Conservation (phyloP, 179 eudicot genomes). For the Patellifolia procumbens region DNA sequence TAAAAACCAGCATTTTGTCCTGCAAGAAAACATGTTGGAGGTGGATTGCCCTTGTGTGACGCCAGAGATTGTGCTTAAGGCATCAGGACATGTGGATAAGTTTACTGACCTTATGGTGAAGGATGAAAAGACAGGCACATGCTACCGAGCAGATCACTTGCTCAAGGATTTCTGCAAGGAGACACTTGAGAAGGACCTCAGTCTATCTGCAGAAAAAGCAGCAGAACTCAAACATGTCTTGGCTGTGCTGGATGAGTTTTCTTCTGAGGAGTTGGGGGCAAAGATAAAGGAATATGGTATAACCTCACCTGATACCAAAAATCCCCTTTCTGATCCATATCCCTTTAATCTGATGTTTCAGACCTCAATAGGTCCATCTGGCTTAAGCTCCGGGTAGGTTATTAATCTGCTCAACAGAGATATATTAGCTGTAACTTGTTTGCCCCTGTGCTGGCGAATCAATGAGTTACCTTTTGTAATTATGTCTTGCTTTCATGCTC, state of each 20-base stretch:
- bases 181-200: slow-evolving; percentile 73
- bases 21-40: slow-evolving; percentile 92
- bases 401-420: background rate
- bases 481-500: background rate
- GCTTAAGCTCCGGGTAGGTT: slow-evolving; percentile 68
- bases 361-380: slow-evolving; percentile 92
- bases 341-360: slow-evolving; percentile 96
- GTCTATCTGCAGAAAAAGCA: slow-evolving; percentile 53
- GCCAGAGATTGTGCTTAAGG: slow-evolving; percentile 91
- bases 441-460: background rate
- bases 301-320: slow-evolving; percentile 87
- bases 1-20: slow-evolving; percentile 75
- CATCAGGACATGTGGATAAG: slow-evolving; percentile 95
- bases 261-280: slow-evolving; percentile 81
- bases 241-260: slow-evolving; percentile 71
- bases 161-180: slow-evolving; percentile 87
- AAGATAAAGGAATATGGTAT: slow-evolving; percentile 85
- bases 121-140: slow-evolving; percentile 81
- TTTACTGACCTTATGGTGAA: slow-evolving; percentile 96
- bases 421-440: background rate
- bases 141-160: slow-evolving; percentile 90
- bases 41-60: slow-evolving; percentile 96
- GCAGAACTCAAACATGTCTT: slow-evolving; percentile 69
- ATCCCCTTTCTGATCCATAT: slow-evolving; percentile 81
- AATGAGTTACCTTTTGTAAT: background rate